Base-by-base conservation (phyloP, 78 protist genomes). In the Dictyostelium purpureum region DNA sequence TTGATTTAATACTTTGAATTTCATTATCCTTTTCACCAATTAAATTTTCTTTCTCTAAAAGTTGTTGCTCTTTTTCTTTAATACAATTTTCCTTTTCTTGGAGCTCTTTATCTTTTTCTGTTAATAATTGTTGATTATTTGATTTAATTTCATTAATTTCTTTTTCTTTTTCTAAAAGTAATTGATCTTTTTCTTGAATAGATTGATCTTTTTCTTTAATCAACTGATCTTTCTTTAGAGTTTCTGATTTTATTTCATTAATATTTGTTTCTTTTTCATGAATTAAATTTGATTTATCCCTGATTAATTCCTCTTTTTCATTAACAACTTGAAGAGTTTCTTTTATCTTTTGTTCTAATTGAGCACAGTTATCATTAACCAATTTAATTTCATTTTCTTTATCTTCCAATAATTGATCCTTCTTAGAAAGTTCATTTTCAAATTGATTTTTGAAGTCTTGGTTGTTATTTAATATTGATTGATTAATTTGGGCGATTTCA, bases 141-240 rank as follows among this genome's bases (percentile, higher is more conserved):
- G 33, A 45, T 45, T 73, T 73, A 45, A 73, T 26, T 35, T 73
- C 79, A 35, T 19, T 73, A 38, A 35, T 40, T 31, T 73, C 63
- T 9, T 57, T 57, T 5, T 57, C 65, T 21, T 18, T 57, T 57
- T 57, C 65, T 19, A 49, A 49, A 49, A 49, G 54, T 11, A 49
- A 49, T 49, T 49, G 54, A 49, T 49, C 54, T 14, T 49, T 49
- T 11, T 49, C 54, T 49, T 49, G 54, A 14, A 14, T 49, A 14
- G 11, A 11, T 14, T 7, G 24, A 11, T 11, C 11, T 14, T 14
- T 49, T 49, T 49, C 54, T 49, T 49, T 7, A 11, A 49, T 7
- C 11, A 49, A 49, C 54, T 49, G 54, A 49, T 49, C 54, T 7
- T 14, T 49, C 11, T 49, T 49, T 11, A 49, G 11, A 49, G 54